These are phyloP conservation scores for Manihot esculenta DNA, from an alignment of 441 rosid genomes.

Conservation along the genomic window DNA sequence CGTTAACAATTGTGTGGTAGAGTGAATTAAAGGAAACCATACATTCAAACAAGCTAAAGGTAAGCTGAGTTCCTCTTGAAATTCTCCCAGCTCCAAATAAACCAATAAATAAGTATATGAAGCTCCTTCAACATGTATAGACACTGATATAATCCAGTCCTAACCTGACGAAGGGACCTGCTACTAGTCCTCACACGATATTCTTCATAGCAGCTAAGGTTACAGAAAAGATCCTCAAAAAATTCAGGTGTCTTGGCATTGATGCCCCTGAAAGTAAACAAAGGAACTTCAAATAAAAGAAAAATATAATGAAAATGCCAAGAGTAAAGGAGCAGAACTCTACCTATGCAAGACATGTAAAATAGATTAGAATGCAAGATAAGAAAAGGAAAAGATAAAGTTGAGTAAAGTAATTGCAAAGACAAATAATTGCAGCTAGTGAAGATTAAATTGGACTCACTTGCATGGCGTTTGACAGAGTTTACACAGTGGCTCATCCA, in stretches of 20 bases:
- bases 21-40: neutral
- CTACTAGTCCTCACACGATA: slow-evolving; percentile 84
- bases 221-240: slow-evolving; percentile 95
- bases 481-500: slow-evolving; percentile 87
- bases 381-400: slow-evolving; percentile 15
- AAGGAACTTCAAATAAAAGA: neutral
- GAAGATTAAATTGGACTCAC: slow-evolving; percentile 46
- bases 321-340: neutral
- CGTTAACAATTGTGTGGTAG: slow-evolving; percentile 9
- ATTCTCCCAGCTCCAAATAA: neutral
- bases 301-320: neutral
- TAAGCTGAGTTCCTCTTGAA: neutral
- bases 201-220: slow-evolving; percentile 80
- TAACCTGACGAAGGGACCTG: slow-evolving; percentile 79
- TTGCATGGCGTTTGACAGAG: slow-evolving; percentile 83
- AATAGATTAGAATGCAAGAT: slow-evolving; percentile 6
- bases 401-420: neutral
- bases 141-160: slow-evolving; percentile 4
- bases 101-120: neutral
- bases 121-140: neutral
- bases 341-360: neutral
- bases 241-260: slow-evolving; percentile 78
- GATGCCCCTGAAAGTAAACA: slow-evolving; percentile 51
- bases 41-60: neutral
- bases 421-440: slow-evolving; percentile 15